Evolutionary conservation across 192 early-diverging fungal species (phyloP).

Genomic region (Linnemannia elongata): DNA sequence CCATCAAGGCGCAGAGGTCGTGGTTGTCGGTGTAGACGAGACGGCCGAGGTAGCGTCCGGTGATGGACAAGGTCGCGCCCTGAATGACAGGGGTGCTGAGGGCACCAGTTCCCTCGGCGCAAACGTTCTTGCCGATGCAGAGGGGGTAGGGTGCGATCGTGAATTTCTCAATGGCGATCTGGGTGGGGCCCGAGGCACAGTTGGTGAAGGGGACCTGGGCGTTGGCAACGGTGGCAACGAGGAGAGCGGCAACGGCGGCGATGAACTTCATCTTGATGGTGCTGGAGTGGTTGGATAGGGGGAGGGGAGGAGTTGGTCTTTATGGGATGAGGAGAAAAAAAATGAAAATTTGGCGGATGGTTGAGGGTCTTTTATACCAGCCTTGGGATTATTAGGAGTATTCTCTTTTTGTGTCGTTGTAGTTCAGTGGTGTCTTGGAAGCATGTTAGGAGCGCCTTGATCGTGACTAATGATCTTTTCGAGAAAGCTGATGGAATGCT

Average conservation of each 20-base stretch:
- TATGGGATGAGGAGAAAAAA: slow-evolving; percentile 17
- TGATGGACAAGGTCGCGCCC: slow-evolving; percentile 26
- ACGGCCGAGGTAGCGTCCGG: slow-evolving; percentile 17
- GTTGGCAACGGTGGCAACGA: slow-evolving; percentile 52
- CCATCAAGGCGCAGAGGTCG: slow-evolving; percentile 32
- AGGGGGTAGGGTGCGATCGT: slow-evolving; percentile 56
- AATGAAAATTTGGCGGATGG: not conserved
- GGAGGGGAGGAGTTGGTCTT: not conserved
- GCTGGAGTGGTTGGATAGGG: not conserved
- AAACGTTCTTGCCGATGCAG: slow-evolving; percentile 45
- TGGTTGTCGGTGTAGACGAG: slow-evolving; percentile 42
- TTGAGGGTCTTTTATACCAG: slow-evolving; percentile 15
- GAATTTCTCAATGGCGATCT: slow-evolving; percentile 60
- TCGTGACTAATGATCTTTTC: not conserved
- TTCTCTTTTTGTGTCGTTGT: not conserved
- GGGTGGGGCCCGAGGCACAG: slow-evolving; percentile 58
- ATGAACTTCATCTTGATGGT: slow-evolving; percentile 60
- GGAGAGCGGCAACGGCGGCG: slow-evolving; percentile 61
- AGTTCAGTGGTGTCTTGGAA: not conserved
- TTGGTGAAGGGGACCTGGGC: slow-evolving; percentile 60
- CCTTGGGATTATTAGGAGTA: not conserved
- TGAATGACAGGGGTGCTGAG: slow-evolving; percentile 44
- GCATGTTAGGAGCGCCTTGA: not conserved
- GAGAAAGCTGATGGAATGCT: not conserved
- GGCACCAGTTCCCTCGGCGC: slow-evolving; percentile 41